Conservation (phyloP, 2,329 filamentous ascomycete species). For the Aureobasidium vineae region DNA sequence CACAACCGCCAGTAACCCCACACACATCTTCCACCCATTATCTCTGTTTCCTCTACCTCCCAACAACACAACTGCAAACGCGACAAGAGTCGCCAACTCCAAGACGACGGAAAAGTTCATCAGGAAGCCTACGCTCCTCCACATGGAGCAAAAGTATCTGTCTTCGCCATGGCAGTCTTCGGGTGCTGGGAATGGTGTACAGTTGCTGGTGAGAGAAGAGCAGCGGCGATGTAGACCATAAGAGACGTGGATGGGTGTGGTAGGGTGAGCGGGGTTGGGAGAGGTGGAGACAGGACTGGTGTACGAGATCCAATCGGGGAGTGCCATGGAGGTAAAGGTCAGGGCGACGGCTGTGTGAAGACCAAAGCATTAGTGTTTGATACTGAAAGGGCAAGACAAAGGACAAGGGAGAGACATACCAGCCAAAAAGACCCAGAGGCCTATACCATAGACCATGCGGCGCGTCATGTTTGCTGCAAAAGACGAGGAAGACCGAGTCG, state of each 20-base stretch:
- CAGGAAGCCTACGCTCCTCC: constrained; percentile 83
- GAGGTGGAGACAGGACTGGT: constrained; percentile 28
- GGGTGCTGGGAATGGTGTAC: constrained; percentile 64
- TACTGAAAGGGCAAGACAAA: not conserved
- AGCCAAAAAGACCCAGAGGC: constrained; percentile 48
- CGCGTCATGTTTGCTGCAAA: constrained; percentile 45
- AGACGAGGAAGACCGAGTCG: not conserved
- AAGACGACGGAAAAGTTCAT: constrained; percentile 82
- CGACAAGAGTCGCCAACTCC: constrained; percentile 75
- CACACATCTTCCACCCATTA: constrained; percentile 76
- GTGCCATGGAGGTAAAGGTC: constrained; percentile 66
- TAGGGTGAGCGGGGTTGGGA: constrained; percentile 32
- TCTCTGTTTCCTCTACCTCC: constrained; percentile 79
- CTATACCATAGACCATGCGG: constrained; percentile 50
- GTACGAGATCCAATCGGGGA: constrained; percentile 69
- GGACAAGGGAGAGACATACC: constrained; percentile 35
- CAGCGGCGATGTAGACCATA: constrained; percentile 82
- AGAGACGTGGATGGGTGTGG: constrained; percentile 58
- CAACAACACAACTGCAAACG: constrained; percentile 71
- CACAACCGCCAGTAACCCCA: constrained; percentile 62
- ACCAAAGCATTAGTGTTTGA: not conserved
- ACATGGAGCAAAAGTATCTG: constrained; percentile 84
- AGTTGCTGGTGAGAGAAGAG: constrained; percentile 64
- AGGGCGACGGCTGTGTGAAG: constrained; percentile 61
- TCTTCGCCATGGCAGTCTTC: constrained; percentile 66